Evolutionary conservation across 169 alveolate genomes (phyloP).

Genomic region (Babesia bigemina): DNA sequence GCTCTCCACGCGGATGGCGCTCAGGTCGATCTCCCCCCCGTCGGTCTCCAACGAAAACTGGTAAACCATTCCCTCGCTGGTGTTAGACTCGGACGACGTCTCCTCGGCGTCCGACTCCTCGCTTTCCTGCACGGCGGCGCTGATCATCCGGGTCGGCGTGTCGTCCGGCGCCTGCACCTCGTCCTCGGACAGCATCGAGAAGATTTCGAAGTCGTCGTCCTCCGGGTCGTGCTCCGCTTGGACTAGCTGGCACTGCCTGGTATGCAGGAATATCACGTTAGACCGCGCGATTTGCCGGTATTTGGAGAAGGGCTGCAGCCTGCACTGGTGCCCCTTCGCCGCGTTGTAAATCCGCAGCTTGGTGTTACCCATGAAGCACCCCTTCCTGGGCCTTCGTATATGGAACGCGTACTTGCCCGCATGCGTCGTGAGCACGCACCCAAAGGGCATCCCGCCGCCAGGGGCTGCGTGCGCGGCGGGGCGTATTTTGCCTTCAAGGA

Average conservation of each 20-base stretch:
- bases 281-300: not conserved
- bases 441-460: not conserved
- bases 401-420: not conserved
- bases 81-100: constrained; percentile 6
- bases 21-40: not conserved
- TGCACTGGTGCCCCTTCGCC: constrained; percentile 10
- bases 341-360: constrained; percentile 16
- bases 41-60: not conserved
- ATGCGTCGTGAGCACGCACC: not conserved
- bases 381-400: not conserved
- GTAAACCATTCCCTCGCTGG: not conserved
- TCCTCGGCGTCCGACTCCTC: constrained; percentile 27
- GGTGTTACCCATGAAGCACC: constrained; percentile 8
- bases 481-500: not conserved
- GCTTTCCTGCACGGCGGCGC: not conserved
- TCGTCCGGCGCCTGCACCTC: not conserved
- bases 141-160: not conserved
- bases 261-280: constrained; percentile 4
- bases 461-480: not conserved
- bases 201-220: constrained; percentile 19
- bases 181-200: not conserved
- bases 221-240: constrained; percentile 3
- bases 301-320: not conserved
- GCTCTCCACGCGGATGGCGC: no score
- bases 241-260: not conserved